phyloP scores from a whole-genome alignment of 1,284 basidiomycete species.

The Mycena citricolor region DNA sequence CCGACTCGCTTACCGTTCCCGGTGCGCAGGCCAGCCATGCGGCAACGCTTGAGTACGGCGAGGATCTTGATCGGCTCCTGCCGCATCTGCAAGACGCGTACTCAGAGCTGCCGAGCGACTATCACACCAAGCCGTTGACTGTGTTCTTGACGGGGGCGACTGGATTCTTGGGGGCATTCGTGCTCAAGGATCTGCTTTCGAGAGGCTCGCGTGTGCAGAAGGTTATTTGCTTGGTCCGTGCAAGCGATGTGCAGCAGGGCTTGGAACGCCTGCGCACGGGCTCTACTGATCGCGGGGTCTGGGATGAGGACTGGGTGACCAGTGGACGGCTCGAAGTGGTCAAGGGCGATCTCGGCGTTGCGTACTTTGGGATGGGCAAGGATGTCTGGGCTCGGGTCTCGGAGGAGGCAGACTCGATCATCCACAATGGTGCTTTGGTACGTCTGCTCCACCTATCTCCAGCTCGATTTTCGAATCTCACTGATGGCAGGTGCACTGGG shows the following conservation, averaged over 20 bases:
- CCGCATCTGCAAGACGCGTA: slow-evolving; percentile 64
- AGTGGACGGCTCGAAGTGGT: slow-evolving; percentile 78
- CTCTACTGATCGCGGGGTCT: slow-evolving; percentile 85
- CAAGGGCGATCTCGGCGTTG: slow-evolving; percentile 82
- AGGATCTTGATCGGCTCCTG: slow-evolving; percentile 74
- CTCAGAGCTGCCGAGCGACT: slow-evolving; percentile 51
- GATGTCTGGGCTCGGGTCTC: slow-evolving; percentile 71
- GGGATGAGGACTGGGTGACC: slow-evolving; percentile 87
- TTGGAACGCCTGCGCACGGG: slow-evolving; percentile 74
- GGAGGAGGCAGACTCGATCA: slow-evolving; percentile 77
- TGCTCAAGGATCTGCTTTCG: slow-evolving; percentile 80
- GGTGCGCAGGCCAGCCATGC: slow-evolving; percentile 22
- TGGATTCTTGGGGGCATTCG: slow-evolving; percentile 95
- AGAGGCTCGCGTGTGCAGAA: slow-evolving; percentile 68
- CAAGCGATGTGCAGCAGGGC: slow-evolving; percentile 63
- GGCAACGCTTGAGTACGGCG: slow-evolving; percentile 64
- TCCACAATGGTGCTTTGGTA: slow-evolving; percentile 97
- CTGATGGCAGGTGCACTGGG: slow-evolving; percentile 86
- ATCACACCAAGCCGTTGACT: slow-evolving; percentile 57
- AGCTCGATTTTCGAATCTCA: background rate
- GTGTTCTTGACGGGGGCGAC: slow-evolving; percentile 97
- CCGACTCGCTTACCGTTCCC: slow-evolving; percentile 21
- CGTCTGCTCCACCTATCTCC: slow-evolving; percentile 29
- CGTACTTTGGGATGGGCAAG: slow-evolving; percentile 74
- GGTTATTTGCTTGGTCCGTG: slow-evolving; percentile 91